Base-by-base conservation (phyloP, 495 filamentous ascomycete species). In the Penicillium coprophilum region DNA sequence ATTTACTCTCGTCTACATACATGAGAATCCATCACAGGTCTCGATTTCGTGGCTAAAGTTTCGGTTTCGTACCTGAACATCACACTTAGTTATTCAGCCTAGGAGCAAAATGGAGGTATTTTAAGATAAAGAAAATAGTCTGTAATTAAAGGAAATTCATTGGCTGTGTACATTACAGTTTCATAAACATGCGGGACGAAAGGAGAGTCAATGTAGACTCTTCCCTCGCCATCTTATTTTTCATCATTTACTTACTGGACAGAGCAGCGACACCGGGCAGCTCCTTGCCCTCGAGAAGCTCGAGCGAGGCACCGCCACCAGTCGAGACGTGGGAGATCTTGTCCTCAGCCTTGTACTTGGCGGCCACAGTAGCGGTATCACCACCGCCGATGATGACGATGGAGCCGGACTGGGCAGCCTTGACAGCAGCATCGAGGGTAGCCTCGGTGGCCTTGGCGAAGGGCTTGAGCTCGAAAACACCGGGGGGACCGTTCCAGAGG, bases 321-420 rank as follows among this genome's bases (percentile, higher is more conserved):
- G 94, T 99, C 36, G 91, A 96, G 54, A 99, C 95, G 77, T 99
- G 94, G 77, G 90, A 96, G 71, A 97, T 82, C 83, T 97, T 96
- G 74, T 89, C 85, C 83, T 99, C 94, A 39, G 86, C 91, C 31
- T 87, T 87, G 68, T 96, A 97, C 82, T 99, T 97, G 69, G 92
- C 93, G 49, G 95, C 94, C 27, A 96, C 95, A 36, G 94, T 99
- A 40, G 94, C 94, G 43, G 94, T 99, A 75, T 99, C 94, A 71
- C 94, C 94, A 68, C 94, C 94, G 56, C 94, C 94, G 67, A 99
- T 96, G 77, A 99, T 97, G 63, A 97, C 95, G 60, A 91, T 96
- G 77, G 90, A 87, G 64, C 90, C 92, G 28, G 74, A 82, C 73
- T 90, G 74, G 30, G 86, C 87, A 48, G 91, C 95, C 10, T 76